These are phyloP conservation scores for Colletotrichum somersetense DNA, from an alignment of 2,329 filamentous ascomycete genomes.

Conservation along the genomic window DNA sequence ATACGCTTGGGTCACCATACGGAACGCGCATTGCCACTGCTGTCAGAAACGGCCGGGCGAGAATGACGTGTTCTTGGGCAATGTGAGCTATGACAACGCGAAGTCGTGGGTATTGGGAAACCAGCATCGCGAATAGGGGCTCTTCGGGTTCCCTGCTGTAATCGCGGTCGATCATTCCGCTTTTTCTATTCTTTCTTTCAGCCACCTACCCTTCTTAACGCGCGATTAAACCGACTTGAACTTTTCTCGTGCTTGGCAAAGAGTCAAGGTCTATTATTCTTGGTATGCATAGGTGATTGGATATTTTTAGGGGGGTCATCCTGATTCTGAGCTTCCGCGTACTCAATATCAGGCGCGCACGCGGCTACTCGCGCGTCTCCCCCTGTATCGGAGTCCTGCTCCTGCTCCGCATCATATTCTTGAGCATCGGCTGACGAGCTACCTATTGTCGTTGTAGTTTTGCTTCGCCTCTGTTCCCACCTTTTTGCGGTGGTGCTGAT, in stretches of 20 bases:
- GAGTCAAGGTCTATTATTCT: background rate
- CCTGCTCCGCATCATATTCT: background rate
- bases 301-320: too few relatives aligned
- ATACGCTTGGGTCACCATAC: background rate
- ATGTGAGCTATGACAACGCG: background rate
- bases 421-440: background rate
- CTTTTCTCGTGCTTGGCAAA: background rate
- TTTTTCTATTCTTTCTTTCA: background rate
- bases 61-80: background rate
- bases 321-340: background rate
- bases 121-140: background rate
- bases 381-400: background rate
- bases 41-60: background rate
- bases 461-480: slow-evolving; percentile 20
- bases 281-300: background rate
- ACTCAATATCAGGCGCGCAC: too few relatives aligned
- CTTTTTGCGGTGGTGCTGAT: slow-evolving; percentile 5
- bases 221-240: background rate
- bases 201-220: background rate
- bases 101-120: background rate
- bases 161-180: background rate
- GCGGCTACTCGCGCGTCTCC: background rate
- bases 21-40: background rate
- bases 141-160: background rate
- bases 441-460: slow-evolving; percentile 7